A percentile compares a stretch with the other conserved stretches of the same genome.
phyloP scores from a whole-genome alignment of 2,329 filamentous ascomycete genomes.

The Thermoascus crustaceus region DNA sequence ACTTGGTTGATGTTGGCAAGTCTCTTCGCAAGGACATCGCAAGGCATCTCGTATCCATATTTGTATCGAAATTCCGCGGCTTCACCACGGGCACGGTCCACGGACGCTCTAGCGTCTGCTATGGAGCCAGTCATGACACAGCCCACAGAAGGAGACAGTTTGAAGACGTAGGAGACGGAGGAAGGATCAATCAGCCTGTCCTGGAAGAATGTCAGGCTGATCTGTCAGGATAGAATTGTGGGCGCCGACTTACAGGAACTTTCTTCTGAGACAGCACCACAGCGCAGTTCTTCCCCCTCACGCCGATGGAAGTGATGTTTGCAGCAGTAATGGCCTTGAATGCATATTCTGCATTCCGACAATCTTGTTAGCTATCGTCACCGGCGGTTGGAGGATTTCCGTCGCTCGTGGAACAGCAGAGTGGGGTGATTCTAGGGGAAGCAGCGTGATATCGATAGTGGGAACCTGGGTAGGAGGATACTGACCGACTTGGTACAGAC shows the following conservation, averaged over 20 bases:
- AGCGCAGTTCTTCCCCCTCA: constrained; percentile 93
- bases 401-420: no score
- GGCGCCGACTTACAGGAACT: constrained; percentile 67
- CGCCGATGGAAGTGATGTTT: constrained; percentile 96
- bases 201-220: constrained; percentile 39
- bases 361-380: constrained; percentile 22
- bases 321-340: constrained; percentile 99
- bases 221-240: constrained; percentile 1
- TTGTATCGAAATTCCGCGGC: constrained; percentile 98
- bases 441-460: not conserved
- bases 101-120: constrained; percentile 88
- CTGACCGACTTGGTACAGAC: constrained; percentile 98
- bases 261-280: constrained; percentile 99
- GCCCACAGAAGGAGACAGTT: constrained; percentile 88
- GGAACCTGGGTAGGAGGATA: constrained; percentile 20
- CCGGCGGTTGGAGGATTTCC: no score
- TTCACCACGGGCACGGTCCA: constrained; percentile 87
- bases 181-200: constrained; percentile 98
- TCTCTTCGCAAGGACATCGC: constrained; percentile 90
- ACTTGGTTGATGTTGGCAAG: constrained; percentile 99
- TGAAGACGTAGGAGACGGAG: constrained; percentile 96
- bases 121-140: constrained; percentile 99
- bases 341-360: constrained; percentile 72
- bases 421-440: no score
- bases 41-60: constrained; percentile 98